These are phyloP conservation scores for Globisporangium radiosum DNA, from an alignment of 352 stramenopile species.

Conservation along the genomic window DNA sequence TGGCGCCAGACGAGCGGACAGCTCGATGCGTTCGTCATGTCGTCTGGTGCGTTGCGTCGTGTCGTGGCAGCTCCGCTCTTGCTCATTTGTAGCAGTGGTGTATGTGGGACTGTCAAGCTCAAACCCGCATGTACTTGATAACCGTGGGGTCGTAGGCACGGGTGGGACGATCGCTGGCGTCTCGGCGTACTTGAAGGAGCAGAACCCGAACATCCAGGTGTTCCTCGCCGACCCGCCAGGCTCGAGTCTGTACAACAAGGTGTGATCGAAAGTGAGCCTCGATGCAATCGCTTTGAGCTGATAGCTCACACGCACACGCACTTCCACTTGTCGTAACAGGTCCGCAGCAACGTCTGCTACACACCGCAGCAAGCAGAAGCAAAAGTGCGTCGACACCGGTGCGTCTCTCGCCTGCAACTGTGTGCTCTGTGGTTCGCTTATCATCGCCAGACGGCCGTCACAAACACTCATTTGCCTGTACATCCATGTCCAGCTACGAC, in stretches of 20 bases:
- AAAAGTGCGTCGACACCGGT: slow-evolving; percentile 88
- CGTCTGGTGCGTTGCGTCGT: slow-evolving; percentile 59
- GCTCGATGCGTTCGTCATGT: slow-evolving; percentile 97
- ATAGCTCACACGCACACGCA: neutral
- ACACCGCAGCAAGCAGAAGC: slow-evolving; percentile 91
- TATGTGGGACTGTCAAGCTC: neutral
- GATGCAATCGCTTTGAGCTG: neutral
- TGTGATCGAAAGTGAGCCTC: slow-evolving; percentile 4
- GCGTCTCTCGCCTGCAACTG: neutral
- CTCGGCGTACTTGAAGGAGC: slow-evolving; percentile 90
- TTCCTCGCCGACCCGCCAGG: slow-evolving; percentile 96
- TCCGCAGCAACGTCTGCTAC: slow-evolving; percentile 94
- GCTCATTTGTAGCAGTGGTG: no score
- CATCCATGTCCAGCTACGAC: slow-evolving; percentile 88
- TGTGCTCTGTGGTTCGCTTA: neutral
- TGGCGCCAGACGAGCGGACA: slow-evolving; percentile 87
- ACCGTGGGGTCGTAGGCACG: slow-evolving; percentile 66
- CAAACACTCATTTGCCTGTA: neutral
- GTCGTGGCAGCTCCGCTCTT: neutral
- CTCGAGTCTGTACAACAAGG: slow-evolving; percentile 96
- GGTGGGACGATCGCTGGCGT: slow-evolving; percentile 97
- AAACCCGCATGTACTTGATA: neutral
- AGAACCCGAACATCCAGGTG: slow-evolving; percentile 80
- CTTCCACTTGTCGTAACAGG: slow-evolving; percentile 15
- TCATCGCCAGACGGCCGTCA: neutral